Percentiles rank a stretch among this genome's conserved stretches.
Evolutionary conservation across 805 yeast genomes (phyloP).

Genomic region (Lachancea cidri): DNA sequence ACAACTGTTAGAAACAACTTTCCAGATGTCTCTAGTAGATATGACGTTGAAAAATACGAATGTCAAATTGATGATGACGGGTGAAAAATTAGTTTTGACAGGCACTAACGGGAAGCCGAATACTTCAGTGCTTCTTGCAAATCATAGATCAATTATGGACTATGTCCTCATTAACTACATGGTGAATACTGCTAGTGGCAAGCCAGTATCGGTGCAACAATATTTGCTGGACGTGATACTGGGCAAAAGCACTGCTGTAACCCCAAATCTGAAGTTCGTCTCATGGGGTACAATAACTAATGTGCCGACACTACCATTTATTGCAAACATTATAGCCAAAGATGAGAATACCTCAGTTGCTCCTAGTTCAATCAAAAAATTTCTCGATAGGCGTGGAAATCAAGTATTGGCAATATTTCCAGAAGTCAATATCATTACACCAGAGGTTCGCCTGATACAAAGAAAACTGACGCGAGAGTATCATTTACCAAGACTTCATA

Average conservation of each 20-base stretch:
- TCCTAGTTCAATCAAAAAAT: constrained; percentile 34
- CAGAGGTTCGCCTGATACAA: constrained; percentile 44
- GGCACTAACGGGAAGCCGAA: constrained; percentile 7
- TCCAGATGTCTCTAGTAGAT: constrained; percentile 17
- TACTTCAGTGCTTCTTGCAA: constrained; percentile 32
- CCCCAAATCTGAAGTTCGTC: constrained; percentile 52
- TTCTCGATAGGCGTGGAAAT: constrained; percentile 28
- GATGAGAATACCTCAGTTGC: constrained; percentile 65
- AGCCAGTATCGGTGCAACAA: constrained; percentile 12
- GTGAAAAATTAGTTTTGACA: constrained; percentile 16
- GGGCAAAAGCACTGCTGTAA: background rate
- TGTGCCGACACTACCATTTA: constrained; percentile 48
- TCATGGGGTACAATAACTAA: constrained; percentile 66
- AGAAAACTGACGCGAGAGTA: constrained; percentile 45
- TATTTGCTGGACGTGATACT: background rate
- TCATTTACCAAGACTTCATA: constrained; percentile 53
- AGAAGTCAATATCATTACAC: constrained; percentile 69
- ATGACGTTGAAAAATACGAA: constrained; percentile 19
- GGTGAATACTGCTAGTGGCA: constrained; percentile 23
- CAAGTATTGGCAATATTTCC: constrained; percentile 77
- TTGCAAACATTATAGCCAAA: constrained; percentile 44
- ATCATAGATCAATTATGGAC: constrained; percentile 69
- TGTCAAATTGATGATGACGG: constrained; percentile 21
- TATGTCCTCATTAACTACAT: constrained; percentile 46
- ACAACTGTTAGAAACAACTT: constrained; percentile 13